These are phyloP conservation scores for Podosphaera leucotricha DNA, from an alignment of 2,329 filamentous ascomycete genomes.

Conservation along the genomic window DNA sequence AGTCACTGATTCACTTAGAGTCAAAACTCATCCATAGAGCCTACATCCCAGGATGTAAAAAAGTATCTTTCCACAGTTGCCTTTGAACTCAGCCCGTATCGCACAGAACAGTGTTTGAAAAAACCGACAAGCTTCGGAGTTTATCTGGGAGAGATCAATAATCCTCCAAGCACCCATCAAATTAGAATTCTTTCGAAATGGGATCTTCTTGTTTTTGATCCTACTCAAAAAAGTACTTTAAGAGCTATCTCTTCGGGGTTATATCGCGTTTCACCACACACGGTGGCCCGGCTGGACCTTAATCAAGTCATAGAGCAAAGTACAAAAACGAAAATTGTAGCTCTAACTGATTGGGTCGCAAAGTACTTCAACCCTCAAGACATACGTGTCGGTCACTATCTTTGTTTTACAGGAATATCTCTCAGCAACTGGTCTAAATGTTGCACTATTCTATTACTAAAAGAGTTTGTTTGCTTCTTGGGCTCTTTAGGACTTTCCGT, in stretches of 20 bases:
- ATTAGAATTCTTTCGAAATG: conserved; percentile 18
- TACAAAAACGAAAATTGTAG: conserved; percentile 2
- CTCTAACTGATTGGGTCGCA: conserved; percentile 5
- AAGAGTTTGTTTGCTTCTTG: conserved; percentile 8
- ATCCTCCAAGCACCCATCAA: conserved; percentile 15
- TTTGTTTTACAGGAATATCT: conserved; percentile 7
- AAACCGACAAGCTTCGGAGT: conserved; percentile 16
- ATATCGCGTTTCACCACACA: conserved; percentile 5
- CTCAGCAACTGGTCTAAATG: conserved; percentile 8
- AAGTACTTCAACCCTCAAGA: conserved; percentile 5
- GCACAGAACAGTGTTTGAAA: conserved; percentile 4
- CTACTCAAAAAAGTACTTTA: conserved; percentile 17
- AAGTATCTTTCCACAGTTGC: conserved; percentile 4
- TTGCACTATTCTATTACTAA: conserved; percentile 4
- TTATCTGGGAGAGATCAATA: conserved; percentile 19
- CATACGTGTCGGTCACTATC: conserved; percentile 4
- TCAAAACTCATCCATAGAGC: conserved; percentile 2
- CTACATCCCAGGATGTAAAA: conserved; percentile 4
- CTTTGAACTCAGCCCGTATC: conserved; percentile 4
- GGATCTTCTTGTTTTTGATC: conserved; percentile 22
- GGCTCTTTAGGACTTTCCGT: conserved; percentile 9
- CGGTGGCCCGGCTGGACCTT: conserved; percentile 10
- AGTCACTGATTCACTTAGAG: conserved; percentile 2
- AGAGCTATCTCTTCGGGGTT: conserved; percentile 14
- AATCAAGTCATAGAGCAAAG: conserved; percentile 1